Evolutionary conservation across 2,329 filamentous ascomycete species (phyloP).

Genomic region (Monilinia aucupariae): DNA sequence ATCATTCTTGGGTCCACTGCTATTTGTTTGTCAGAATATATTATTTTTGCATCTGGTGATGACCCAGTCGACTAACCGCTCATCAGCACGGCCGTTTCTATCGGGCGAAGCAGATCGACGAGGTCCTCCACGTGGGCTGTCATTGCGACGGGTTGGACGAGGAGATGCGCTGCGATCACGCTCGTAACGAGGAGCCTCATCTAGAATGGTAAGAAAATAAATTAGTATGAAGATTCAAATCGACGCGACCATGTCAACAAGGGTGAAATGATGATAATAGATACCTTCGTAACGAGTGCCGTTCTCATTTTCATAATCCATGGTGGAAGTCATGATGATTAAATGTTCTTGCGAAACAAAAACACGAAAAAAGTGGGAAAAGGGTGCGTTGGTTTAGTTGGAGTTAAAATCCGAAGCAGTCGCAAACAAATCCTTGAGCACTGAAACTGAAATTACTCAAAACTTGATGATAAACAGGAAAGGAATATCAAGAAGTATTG

Average conservation of each 20-base stretch:
- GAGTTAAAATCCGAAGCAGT: constrained; percentile 7
- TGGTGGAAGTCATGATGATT: constrained; percentile 45
- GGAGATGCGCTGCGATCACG: constrained; percentile 63
- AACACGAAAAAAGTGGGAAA: constrained; percentile 5
- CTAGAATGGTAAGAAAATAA: constrained; percentile 37
- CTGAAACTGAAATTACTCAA: constrained; percentile 12
- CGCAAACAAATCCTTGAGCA: constrained; percentile 17
- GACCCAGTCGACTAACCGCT: constrained; percentile 40
- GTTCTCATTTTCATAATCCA: constrained; percentile 66
- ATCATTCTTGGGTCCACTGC: constrained; percentile 47
- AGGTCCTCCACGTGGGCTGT: constrained; percentile 49
- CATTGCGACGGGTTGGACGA: constrained; percentile 52
- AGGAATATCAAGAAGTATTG: background rate
- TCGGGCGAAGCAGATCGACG: constrained; percentile 59
- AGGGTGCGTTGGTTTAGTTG: background rate
- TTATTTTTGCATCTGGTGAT: background rate
- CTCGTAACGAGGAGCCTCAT: constrained; percentile 61
- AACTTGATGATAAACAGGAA: constrained; percentile 7
- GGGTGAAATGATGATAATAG: constrained; percentile 22
- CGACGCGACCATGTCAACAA: background rate
- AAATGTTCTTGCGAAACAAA: constrained; percentile 20
- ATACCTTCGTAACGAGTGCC: constrained; percentile 61
- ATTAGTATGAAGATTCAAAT: constrained; percentile 14
- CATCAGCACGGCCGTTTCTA: constrained; percentile 44
- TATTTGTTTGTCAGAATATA: constrained; percentile 17